Base-by-base conservation (phyloP, 2,329 filamentous ascomycete genomes). In the Cladorrhinum sp. region DNA sequence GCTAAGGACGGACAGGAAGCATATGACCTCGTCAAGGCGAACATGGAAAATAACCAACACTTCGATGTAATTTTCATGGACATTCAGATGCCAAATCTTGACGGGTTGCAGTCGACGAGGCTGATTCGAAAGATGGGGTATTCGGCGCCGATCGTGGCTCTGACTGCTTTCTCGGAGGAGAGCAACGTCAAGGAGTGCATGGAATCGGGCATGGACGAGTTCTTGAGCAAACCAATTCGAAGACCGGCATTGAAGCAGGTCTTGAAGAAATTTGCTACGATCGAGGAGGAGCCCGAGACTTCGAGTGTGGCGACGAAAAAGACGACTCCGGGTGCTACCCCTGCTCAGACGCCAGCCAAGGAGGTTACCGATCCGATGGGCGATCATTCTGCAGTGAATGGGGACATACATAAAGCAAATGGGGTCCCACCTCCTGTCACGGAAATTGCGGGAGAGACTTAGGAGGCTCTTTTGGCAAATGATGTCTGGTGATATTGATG, bases 1-100 rank as follows among this genome's bases (percentile, higher is more conserved):
- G 93, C 92, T 56, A 91, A 91, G 71, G 89, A 92, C 68, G 90
- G 89, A 0, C 90, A 96, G 73, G 91, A 96, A 75, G 93, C 93
- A 0, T 91, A 92, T 61, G 92, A 96, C 63, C 80, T 89, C 25
- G 92, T 96, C 65, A 93, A 92, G 71, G 86, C 86, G 16, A 89
- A 87, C 64, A 95, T 96, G 89, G 85, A 87, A 54, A 83, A 82
- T 25, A 83, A 87, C 56, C 80, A 83, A 58, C 83, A 83, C 2
- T 96, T 93, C 71, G 91, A 96, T 67, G 80, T 97, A 24, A 93
- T 97, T 64, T 95, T 96, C 71, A 97, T 96, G 93, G 93, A 97
- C 69, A 89, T 96, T 7, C 91, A 91, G 75, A 97, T 97, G 93
- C 93, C 93, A 2, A 96, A 95, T 64, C 82, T 97, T 13, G 92